Evolutionary conservation across 176 grass and related monocot species (phyloP).

Genomic region (Eleusine coracana): DNA sequence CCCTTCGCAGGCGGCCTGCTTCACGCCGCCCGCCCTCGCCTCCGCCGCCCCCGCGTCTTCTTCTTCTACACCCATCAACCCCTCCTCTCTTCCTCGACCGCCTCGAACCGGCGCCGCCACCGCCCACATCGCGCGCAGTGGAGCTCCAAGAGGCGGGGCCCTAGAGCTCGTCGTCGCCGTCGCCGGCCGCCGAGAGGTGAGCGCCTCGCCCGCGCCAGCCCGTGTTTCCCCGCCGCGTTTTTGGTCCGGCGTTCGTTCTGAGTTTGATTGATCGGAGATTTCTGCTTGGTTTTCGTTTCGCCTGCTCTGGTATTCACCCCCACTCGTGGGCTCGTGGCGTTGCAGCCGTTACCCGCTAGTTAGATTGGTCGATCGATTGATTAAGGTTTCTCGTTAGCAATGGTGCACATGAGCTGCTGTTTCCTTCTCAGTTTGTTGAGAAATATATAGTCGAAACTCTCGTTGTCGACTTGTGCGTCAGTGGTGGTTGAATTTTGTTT

Average conservation of each 20-base stretch:
- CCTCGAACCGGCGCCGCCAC: background rate
- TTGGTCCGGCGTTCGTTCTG: background rate
- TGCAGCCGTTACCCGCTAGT: background rate
- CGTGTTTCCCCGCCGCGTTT: background rate
- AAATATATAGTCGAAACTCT: constrained; percentile 1
- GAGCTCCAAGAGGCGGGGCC: background rate
- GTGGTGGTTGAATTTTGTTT: background rate
- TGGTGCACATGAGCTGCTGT: background rate
- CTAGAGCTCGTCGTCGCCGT: constrained; percentile 1
- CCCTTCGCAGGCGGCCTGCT: constrained; percentile 26
- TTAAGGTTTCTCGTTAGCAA: background rate
- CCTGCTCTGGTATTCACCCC: background rate
- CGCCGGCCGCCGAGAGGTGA: constrained; percentile 29
- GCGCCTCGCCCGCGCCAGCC: background rate
- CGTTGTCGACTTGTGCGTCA: constrained; percentile 8
- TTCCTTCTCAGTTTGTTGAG: background rate
- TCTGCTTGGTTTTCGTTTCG: background rate
- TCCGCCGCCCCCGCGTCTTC: constrained; percentile 10
- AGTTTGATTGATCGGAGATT: background rate
- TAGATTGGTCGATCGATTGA: background rate
- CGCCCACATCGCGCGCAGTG: background rate
- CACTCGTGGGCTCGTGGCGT: background rate
- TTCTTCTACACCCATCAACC: background rate
- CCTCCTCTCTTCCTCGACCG: background rate
- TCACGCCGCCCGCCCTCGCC: constrained; percentile 34